Conservation (phyloP, 345 rosid species). For the Lepidium aucheri region DNA sequence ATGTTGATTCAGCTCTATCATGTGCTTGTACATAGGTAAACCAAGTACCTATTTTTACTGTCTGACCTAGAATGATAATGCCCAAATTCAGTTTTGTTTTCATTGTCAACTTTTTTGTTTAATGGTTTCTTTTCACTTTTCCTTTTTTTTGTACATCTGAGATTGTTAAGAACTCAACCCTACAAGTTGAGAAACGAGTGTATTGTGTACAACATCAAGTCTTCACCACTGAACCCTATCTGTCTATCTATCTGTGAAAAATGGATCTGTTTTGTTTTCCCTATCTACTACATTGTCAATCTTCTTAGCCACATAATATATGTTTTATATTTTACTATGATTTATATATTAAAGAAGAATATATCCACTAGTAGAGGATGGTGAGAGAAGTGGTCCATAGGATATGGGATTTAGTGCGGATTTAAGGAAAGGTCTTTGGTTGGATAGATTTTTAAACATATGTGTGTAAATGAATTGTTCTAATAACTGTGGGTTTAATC, state of each 20-base stretch:
- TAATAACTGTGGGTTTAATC: constrained; percentile 13
- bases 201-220: constrained; percentile 8
- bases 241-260: constrained; percentile 9
- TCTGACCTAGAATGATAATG: constrained; percentile 18
- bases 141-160: constrained; percentile 16
- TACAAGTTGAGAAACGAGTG: constrained; percentile 28
- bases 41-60: constrained; percentile 19
- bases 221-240: background rate
- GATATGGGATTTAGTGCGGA: constrained; percentile 24
- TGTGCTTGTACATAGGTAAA: constrained; percentile 26
- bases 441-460: constrained; percentile 20
- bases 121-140: background rate
- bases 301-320: constrained; percentile 21
- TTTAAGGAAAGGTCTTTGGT: constrained; percentile 27
- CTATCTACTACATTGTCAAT: constrained; percentile 8
- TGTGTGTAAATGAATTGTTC: background rate
- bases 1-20: background rate
- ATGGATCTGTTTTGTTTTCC: background rate
- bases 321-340: background rate
- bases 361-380: constrained; percentile 6
- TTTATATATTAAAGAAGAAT: background rate
- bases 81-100: background rate
- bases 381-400: constrained; percentile 20
- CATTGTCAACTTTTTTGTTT: constrained; percentile 1
- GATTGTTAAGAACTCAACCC: constrained; percentile 17